phyloP scores from a whole-genome alignment of 371 early-diverging fungal species.

The Zychaea mexicana region DNA sequence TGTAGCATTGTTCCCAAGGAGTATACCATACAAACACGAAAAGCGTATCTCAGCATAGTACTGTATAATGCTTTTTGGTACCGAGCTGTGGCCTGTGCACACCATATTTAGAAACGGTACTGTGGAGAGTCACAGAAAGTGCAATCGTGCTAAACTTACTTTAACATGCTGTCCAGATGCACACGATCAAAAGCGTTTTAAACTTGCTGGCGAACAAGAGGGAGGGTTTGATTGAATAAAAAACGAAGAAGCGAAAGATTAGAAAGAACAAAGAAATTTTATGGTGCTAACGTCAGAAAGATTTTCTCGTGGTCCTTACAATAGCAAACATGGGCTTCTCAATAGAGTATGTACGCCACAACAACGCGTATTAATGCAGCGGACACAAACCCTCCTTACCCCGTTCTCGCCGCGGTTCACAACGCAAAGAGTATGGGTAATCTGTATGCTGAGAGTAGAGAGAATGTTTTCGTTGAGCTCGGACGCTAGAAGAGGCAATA shows the following conservation, averaged over 20 bases:
- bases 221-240: too few relatives aligned
- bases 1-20: constrained; percentile 79
- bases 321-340: too few relatives aligned
- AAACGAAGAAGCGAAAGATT: too few relatives aligned
- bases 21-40: constrained; percentile 88
- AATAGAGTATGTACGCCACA: too few relatives aligned
- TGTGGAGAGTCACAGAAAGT: too few relatives aligned
- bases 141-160: constrained; percentile 44
- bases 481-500: too few relatives aligned
- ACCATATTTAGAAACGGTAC: background rate
- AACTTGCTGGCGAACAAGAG: too few relatives aligned
- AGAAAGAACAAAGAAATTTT: constrained; percentile 85
- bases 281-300: background rate
- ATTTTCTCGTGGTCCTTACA: too few relatives aligned
- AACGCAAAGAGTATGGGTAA: constrained; percentile 69
- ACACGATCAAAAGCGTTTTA: constrained; percentile 93
- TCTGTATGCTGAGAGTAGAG: constrained; percentile 62
- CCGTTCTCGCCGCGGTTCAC: constrained; percentile 88
- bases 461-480: background rate
- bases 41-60: constrained; percentile 77
- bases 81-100: constrained; percentile 82
- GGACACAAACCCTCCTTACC: too few relatives aligned
- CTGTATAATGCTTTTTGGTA: constrained; percentile 85
- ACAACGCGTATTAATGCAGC: too few relatives aligned
- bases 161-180: constrained; percentile 93